Base-by-base conservation (phyloP, 768 basidiomycete genomes). In the Cystofilobasidium bisporidii region DNA sequence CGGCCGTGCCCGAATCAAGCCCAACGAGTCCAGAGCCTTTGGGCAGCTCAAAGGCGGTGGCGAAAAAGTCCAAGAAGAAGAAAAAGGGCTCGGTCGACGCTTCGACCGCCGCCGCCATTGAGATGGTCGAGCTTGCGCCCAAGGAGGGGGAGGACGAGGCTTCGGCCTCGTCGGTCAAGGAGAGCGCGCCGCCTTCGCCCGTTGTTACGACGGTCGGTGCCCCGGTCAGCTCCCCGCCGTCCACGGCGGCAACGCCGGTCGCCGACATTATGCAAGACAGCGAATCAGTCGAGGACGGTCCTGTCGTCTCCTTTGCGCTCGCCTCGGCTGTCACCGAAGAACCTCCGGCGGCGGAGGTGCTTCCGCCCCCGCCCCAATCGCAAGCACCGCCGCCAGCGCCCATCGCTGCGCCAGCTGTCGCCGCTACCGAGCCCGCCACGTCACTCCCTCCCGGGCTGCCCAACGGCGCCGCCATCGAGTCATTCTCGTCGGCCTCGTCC, bases 21-120 rank as follows among this genome's bases (percentile, higher is more conserved):
- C n/a, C 53, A 3, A 56, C 53, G 5, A 56, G 53, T 18, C 53
- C 53, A 9, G 53, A 56, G 14, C 53, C 28, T n/a, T n/a, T n/a
- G 18, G 5, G 28, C 12, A 30, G 53, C 3, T 56, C 53, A 3
- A 56, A 56, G 53, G 20, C 9, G 17, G 40, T 17, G 40, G 5
- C 28, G 12, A 56, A 50, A 15, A 50, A 50, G 48, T 50, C 48
- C 11, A 50, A 56, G 53, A 56, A 56, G 53, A 56, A 56, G 53
- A 56, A 56, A 30, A 56, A 56, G 53, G 53, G 53, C 30, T 56
- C 53, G 28, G 30, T 56, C 53, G 30, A 32, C 53, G 53, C 53
- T 1, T 32, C 53, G 53, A 18, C 53, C 2, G 53, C 53, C 18
- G 17, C 53, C 2, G 53, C 53, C 18, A 32, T 32, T 5, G 26